Evolutionary conservation across 139 green algal species (phyloP).

Genomic region (Zygnema cylindricum): DNA sequence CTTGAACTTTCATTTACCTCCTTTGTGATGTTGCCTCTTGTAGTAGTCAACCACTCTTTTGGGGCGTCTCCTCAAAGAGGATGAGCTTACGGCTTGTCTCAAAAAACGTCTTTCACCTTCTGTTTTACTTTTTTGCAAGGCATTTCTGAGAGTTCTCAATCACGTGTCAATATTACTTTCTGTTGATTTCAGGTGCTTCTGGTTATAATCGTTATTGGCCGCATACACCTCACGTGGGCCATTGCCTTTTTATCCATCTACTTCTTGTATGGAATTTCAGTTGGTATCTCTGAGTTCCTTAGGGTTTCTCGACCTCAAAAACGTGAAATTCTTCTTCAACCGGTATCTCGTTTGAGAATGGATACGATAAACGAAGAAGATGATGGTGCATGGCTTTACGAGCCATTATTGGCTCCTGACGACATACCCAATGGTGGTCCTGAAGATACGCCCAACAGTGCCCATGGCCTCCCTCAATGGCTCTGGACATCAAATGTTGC

Average conservation of each 20-base stretch:
- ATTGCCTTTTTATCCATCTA: slow-evolving; percentile 60
- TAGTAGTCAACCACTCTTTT: too few species aligned
- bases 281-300: slow-evolving; percentile 26
- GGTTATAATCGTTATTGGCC: slow-evolving; percentile 37
- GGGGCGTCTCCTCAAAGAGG: too few species aligned
- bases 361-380: background rate
- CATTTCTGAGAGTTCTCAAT: too few species aligned
- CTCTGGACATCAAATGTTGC: slow-evolving; percentile 39
- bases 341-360: background rate
- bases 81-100: too few species aligned
- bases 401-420: background rate
- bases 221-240: slow-evolving; percentile 24
- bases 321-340: background rate
- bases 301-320: background rate
- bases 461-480: slow-evolving; percentile 6
- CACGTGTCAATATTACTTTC: too few species aligned
- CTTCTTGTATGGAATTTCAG: slow-evolving; percentile 43
- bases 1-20: too few species aligned
- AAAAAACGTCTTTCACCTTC: too few species aligned
- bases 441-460: background rate
- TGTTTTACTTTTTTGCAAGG: too few species aligned
- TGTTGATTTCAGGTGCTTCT: slow-evolving; percentile 60
- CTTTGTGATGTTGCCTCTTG: too few species aligned
- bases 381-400: background rate
- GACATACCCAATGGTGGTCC: background rate